phyloP scores from a whole-genome alignment of 768 basidiomycete genomes.

The Phlebiopsis flavidoalba region DNA sequence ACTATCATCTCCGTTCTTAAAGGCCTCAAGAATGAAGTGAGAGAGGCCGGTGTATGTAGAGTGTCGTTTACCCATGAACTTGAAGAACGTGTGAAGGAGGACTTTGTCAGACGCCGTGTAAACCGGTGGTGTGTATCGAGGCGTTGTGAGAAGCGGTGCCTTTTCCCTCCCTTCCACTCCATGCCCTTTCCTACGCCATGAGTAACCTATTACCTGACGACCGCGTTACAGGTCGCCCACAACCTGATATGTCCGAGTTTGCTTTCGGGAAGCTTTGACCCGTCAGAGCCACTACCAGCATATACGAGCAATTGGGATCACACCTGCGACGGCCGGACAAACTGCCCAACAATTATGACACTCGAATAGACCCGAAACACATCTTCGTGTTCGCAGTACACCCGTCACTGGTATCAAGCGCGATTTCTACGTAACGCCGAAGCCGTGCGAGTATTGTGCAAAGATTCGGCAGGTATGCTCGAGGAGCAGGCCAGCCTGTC shows the following conservation, averaged over 20 bases:
- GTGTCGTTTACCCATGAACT: constrained; percentile 12
- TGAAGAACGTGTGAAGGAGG: background rate
- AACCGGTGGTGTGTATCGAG: background rate
- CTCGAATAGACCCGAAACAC: constrained; percentile 9
- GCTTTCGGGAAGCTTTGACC: background rate
- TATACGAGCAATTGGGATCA: constrained; percentile 7
- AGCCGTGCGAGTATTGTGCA: constrained; percentile 10
- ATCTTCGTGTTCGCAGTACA: constrained; percentile 12
- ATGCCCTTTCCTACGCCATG: background rate
- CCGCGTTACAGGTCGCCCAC: background rate
- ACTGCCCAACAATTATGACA: constrained; percentile 10
- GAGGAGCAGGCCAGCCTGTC: constrained; percentile 8
- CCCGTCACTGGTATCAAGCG: constrained; percentile 6
- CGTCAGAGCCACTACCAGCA: constrained; percentile 4
- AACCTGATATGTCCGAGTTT: background rate
- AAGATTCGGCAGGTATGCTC: constrained; percentile 9
- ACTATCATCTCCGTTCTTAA: background rate
- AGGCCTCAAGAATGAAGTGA: constrained; percentile 8
- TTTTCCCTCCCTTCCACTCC: background rate
- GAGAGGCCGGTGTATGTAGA: constrained; percentile 8
- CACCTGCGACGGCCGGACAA: constrained; percentile 6
- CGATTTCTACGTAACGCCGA: constrained; percentile 8
- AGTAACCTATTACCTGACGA: background rate
- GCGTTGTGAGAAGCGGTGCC: constrained; percentile 3
- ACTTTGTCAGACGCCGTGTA: background rate